These are phyloP conservation scores for Udeniomyces megalosporus DNA, from an alignment of 768 basidiomycete species.

Conservation along the genomic window DNA sequence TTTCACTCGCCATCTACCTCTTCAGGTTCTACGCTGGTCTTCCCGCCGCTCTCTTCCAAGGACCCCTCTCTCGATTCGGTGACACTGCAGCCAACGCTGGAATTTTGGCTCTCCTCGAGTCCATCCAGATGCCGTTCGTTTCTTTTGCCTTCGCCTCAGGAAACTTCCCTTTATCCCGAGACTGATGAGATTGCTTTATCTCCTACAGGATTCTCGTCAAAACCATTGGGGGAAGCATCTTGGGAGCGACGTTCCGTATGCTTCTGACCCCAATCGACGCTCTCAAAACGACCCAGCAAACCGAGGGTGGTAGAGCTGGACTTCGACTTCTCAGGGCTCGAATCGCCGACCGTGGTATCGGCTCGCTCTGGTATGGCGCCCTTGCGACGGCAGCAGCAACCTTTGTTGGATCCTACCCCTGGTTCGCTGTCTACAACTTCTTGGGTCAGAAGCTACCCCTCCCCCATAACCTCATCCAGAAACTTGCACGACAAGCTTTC, in stretches of 20 bases:
- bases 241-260: constrained; percentile 76
- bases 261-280: constrained; percentile 86
- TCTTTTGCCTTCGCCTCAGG: no score
- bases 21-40: constrained; percentile 56
- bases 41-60: constrained; percentile 49
- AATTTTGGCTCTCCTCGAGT: constrained; percentile 66
- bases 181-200: no score
- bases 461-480: constrained; percentile 39
- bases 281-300: constrained; percentile 80
- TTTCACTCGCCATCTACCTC: constrained; percentile 1
- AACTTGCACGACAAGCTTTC: constrained; percentile 62
- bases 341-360: constrained; percentile 56
- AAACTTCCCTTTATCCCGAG: no score
- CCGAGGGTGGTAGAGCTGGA: constrained; percentile 55
- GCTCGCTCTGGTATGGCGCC: constrained; percentile 76
- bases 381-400: constrained; percentile 83
- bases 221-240: constrained; percentile 59
- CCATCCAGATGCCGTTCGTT: constrained; percentile 37
- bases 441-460: constrained; percentile 48
- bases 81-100: constrained; percentile 92
- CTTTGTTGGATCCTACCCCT: constrained; percentile 77
- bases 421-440: constrained; percentile 53
- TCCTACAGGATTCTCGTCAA: constrained; percentile 44
- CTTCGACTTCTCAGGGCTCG: constrained; percentile 49
- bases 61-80: constrained; percentile 50